These are phyloP conservation scores for Sporobolomyces pararoseus DNA, from an alignment of 768 basidiomycete genomes.

Conservation along the genomic window DNA sequence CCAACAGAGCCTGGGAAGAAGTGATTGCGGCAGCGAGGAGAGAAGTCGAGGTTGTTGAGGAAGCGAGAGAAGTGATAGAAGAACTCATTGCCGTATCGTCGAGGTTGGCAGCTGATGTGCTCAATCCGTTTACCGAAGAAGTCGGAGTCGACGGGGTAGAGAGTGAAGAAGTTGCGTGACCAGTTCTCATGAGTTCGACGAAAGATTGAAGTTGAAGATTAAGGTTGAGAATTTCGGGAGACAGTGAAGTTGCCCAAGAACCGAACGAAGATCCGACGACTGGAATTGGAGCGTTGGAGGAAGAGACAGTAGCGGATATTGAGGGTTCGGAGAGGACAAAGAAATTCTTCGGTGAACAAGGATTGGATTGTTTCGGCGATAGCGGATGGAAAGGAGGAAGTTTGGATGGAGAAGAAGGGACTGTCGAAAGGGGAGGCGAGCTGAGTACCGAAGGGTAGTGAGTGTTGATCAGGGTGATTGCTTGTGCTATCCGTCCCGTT, in stretches of 20 bases:
- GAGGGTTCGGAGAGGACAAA: slow-evolving; percentile 20
- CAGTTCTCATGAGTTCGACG: slow-evolving; percentile 74
- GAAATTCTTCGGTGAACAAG: slow-evolving; percentile 22
- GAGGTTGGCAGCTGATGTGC: not conserved
- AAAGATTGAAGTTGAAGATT: slow-evolving; percentile 85
- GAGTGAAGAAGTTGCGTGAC: slow-evolving; percentile 52
- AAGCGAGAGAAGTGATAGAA: slow-evolving; percentile 27
- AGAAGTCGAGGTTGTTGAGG: slow-evolving; percentile 2
- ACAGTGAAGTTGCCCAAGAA: slow-evolving; percentile 54
- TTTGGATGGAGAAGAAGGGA: not conserved
- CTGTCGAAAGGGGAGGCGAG: slow-evolving; percentile 8
- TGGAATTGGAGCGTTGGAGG: not conserved
- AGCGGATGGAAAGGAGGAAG: not conserved
- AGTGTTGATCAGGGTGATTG: slow-evolving; percentile 61
- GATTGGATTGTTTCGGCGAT: not conserved
- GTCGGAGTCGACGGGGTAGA: slow-evolving; percentile 35
- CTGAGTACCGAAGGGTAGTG: slow-evolving; percentile 73
- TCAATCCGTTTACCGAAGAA: slow-evolving; percentile 6
- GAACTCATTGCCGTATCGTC: slow-evolving; percentile 32
- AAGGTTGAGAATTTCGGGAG: slow-evolving; percentile 70
- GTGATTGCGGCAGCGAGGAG: slow-evolving; percentile 47
- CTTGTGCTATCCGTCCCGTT: slow-evolving; percentile 69
- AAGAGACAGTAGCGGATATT: no score
- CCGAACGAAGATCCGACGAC: slow-evolving; percentile 30
- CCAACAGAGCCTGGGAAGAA: slow-evolving; percentile 61